These are phyloP conservation scores for Allantophomopsis lycopodina DNA, from an alignment of 2,329 filamentous ascomycete genomes.

Conservation along the genomic window DNA sequence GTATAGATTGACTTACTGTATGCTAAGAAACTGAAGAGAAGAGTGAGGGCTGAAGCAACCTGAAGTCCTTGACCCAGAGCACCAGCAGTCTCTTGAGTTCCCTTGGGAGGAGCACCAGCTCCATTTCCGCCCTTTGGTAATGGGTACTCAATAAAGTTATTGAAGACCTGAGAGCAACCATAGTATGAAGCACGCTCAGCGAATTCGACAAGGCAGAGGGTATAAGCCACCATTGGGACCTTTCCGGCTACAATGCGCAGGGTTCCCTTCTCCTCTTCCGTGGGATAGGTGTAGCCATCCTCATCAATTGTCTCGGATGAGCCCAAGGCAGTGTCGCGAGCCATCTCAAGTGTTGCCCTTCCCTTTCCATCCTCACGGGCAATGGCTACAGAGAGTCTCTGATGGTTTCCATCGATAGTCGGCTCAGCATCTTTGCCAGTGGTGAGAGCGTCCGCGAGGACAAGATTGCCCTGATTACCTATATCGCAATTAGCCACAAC, in stretches of 20 bases:
- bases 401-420: no score
- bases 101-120: constrained; percentile 20
- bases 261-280: constrained; percentile 44
- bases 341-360: no score
- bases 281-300: constrained; percentile 15
- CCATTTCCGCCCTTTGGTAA: constrained; percentile 32
- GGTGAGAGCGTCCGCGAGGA: no score
- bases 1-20: constrained; percentile 9
- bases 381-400: no score
- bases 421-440: no score
- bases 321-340: neutral
- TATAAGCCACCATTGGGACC: constrained; percentile 53
- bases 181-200: constrained; percentile 73
- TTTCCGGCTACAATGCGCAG: constrained; percentile 50
- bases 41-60: constrained; percentile 28
- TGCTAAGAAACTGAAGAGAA: constrained; percentile 23
- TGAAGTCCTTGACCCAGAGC: constrained; percentile 27
- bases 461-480: no score
- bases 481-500: no score
- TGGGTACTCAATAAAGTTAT: constrained; percentile 48
- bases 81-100: constrained; percentile 15
- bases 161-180: constrained; percentile 44
- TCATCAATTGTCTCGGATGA: neutral
- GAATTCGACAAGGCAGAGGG: constrained; percentile 59
- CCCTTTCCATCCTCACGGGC: no score